phyloP scores from a whole-genome alignment of 1,284 basidiomycete species.

The Malassezia equina region DNA sequence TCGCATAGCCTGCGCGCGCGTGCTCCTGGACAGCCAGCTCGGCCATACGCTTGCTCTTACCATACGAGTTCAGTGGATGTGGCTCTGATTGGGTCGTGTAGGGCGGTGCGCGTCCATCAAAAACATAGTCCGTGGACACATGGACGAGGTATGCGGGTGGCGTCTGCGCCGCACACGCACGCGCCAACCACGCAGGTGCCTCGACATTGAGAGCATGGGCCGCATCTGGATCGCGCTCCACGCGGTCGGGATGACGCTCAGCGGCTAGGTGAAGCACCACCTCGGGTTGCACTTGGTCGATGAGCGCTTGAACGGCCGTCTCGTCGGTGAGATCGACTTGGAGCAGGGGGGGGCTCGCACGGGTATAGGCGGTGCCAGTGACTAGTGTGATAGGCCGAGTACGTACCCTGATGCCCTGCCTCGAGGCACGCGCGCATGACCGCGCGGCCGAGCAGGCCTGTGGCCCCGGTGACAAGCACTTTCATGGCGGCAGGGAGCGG shows the following conservation, averaged over 20 bases:
- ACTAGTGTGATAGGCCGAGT: not conserved
- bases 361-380: conserved; percentile 49
- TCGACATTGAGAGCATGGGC: conserved; percentile 51
- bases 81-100: conserved; percentile 50
- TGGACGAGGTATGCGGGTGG: conserved; percentile 46
- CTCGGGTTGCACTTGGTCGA: conserved; percentile 47
- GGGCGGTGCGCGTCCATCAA: conserved; percentile 49
- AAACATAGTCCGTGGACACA: conserved; percentile 50
- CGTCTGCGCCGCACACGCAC: conserved; percentile 1
- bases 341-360: conserved; percentile 42
- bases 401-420: conserved; percentile 17
- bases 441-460: conserved; percentile 52
- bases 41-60: conserved; percentile 40
- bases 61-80: conserved; percentile 52
- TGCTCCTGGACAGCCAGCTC: conserved; percentile 44
- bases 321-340: conserved; percentile 50
- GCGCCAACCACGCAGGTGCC: conserved; percentile 49
- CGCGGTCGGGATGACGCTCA: conserved; percentile 49
- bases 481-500: conserved; percentile 16
- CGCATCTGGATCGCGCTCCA: conserved; percentile 49
- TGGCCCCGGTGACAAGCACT: conserved; percentile 51
- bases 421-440: conserved; percentile 31
- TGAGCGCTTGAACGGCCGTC: conserved; percentile 48
- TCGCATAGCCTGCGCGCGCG: conserved; percentile 28
- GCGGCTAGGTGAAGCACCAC: conserved; percentile 53